These are phyloP conservation scores for Saccharomyces hybrid DNA, from an alignment of 1,139 yeast genomes.

Conservation along the genomic window DNA sequence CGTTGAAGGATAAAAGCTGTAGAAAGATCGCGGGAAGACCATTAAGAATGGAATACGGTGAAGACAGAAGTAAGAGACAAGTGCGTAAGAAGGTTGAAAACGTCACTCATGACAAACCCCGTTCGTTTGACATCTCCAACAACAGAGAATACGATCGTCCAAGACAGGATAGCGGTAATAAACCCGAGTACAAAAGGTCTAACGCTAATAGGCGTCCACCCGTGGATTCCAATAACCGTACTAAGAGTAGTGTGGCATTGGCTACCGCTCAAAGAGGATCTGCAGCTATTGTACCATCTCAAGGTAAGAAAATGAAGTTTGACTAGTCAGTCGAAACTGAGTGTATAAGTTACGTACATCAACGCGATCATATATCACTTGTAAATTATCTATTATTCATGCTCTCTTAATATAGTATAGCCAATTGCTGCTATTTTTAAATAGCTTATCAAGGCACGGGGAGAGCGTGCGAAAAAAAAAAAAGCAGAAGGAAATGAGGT, in stretches of 20 bases:
- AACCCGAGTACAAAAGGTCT: conserved; percentile 5
- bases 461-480: neutral
- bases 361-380: neutral
- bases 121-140: neutral
- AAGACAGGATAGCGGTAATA: conserved; percentile 4
- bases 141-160: neutral
- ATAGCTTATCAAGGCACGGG: neutral
- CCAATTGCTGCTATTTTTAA: neutral
- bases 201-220: conserved; percentile 7
- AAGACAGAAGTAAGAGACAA: conserved; percentile 77
- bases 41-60: conserved; percentile 86
- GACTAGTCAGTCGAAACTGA: conserved; percentile 22
- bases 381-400: neutral
- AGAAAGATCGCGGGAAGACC: conserved; percentile 65
- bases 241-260: conserved; percentile 79
- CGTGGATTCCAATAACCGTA: conserved; percentile 38
- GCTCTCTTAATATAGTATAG: neutral
- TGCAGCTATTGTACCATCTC: conserved; percentile 80
- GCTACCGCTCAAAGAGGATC: conserved; percentile 87
- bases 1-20: conserved; percentile 66
- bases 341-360: neutral
- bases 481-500: neutral
- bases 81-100: conserved; percentile 29
- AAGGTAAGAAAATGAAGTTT: conserved; percentile 83
- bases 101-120: conserved; percentile 1